Base-by-base conservation (phyloP, 495 filamentous ascomycete genomes). In the Penicillium maclennaniae region DNA sequence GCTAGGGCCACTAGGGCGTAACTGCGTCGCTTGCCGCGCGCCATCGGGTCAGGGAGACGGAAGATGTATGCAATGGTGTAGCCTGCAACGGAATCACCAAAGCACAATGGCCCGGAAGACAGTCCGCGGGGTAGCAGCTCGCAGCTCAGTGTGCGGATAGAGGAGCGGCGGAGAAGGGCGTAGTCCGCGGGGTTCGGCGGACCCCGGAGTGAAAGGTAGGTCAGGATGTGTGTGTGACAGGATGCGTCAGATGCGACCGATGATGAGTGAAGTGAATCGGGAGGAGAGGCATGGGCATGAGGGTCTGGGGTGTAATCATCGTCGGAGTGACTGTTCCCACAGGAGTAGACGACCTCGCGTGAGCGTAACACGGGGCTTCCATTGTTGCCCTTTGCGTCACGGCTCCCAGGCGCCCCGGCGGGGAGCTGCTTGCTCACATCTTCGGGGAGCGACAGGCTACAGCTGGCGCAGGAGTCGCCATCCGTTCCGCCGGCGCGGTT, bases 21-120 rank as follows among this genome's bases (percentile, higher is more conserved):
- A 39, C 88, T 86, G 52, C 92, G 84, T 58, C 87, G 83, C 54
- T 88, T 84, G 40, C 92, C 92, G 34, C 92, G 89, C 16, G 92
- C 91, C 71, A 91, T 86, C 19, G 91, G 80, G 65, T 97, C 92
- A 16, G 86, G 84, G 9, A 96, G 86, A 20, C 89, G 89, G 66
- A 97, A 96, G 60, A 95, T 87, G 67, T 89, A 95, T 51, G 92
- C 92, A 10, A 92, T 92, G 3, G 92, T 95, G 70, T 92, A 95
- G 41, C 92, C 92, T 4, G 86, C 83, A 1, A 79, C 70, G 4
- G 86, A 79, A 59, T 96, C 91, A 21, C 91, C 91, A 56, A 96
- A 97, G 59, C 89, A 89, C 38, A 97, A 79, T 10, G 89, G 88
- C 0, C 92, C 91, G 15, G 84, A 83, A 1, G 84, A 82, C 19